Evolutionary conservation across 192 early-diverging fungal species (phyloP).

Genomic region (Podila clonocystis): DNA sequence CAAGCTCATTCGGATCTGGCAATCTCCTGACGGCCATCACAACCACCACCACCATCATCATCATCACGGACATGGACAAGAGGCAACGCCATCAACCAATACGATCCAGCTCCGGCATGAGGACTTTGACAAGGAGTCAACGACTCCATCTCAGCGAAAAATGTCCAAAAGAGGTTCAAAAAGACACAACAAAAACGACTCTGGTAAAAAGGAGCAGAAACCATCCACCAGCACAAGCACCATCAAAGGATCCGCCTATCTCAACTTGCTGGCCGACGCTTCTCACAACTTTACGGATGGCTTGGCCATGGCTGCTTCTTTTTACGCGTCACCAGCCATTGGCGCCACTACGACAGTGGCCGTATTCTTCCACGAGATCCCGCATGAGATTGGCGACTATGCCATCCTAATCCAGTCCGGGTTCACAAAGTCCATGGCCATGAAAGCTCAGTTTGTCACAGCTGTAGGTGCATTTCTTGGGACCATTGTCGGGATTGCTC

Average conservation of each 20-base stretch:
- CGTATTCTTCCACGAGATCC: conserved; percentile 91
- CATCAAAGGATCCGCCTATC: conserved; percentile 77
- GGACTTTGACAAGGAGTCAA: conserved; percentile 49
- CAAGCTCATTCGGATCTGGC: conserved; percentile 78
- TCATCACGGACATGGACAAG: conserved; percentile 35
- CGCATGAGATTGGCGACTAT: conserved; percentile 90
- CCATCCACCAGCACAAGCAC: conserved; percentile 25
- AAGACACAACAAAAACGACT: neutral
- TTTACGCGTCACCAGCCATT: conserved; percentile 81
- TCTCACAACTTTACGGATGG: conserved; percentile 91
- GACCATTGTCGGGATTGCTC: conserved; percentile 77
- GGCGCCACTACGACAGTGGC: conserved; percentile 87
- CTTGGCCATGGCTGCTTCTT: conserved; percentile 84
- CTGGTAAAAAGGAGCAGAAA: conserved; percentile 27
- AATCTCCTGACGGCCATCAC: conserved; percentile 38
- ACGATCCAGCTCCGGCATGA: neutral
- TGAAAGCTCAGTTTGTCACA: conserved; percentile 82
- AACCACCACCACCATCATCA: conserved; percentile 28
- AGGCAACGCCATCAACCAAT: conserved; percentile 22
- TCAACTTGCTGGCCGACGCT: conserved; percentile 84
- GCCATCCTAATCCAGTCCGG: conserved; percentile 87
- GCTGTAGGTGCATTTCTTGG: conserved; percentile 85
- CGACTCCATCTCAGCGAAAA: too few relatives aligned
- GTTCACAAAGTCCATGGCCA: conserved; percentile 75
- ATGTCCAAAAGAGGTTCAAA: neutral